Evolutionary conservation across 495 filamentous ascomycete species (phyloP), one percentile per base, ranked within the genome.

Genomic region (Pseudomonodictys pantanalensis): DNA sequence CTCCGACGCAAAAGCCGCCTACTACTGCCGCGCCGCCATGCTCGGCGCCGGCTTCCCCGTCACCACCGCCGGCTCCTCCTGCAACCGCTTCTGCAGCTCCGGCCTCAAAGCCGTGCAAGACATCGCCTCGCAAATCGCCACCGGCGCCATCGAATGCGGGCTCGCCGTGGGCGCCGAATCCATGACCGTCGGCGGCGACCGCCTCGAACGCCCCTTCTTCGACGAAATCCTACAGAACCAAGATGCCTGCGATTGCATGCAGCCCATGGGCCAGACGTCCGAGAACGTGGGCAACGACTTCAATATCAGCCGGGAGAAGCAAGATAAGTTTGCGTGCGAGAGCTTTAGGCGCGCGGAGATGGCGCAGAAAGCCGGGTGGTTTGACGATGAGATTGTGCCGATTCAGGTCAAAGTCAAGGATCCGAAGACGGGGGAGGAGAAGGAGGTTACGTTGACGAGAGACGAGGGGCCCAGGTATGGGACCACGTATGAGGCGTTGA

Each of bases 251-350:
- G 93, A 98, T 73, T 95, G 91, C 79, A 82, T 90, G 82, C 85
- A 92, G 80, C 85, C 91, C 26, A 98, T 98, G 93, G 93, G 93
- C 0, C 93, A 96, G 83, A 98, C 93, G 0, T 90, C 86, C 10
- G 93, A 98, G 78, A 97, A 98, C 65, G 89, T 98, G n/a, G 90
- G 84, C 44, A 83, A 81, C 49, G 92, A 97, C 76, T 98, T 98
- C 70, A 80, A 86, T 57, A 85, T 98, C 67, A 74, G 83, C 1
- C 83, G 93, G 42, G 85, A 92, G 69, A 69, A 70, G 60, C 90
- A 96, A 71, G 93, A 98, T 71, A 74, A 81, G 53, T 97, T 85
- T 71, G 90, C 93, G 0, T 88, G 88, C 8, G 89, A 95, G 78
- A 89, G 84, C 10, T 97, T 88, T 76, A 81, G 82, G 56, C 84